These are phyloP conservation scores for Nicotiana tabacum DNA, from an alignment of 257 asterid genomes.

Conservation along the genomic window DNA sequence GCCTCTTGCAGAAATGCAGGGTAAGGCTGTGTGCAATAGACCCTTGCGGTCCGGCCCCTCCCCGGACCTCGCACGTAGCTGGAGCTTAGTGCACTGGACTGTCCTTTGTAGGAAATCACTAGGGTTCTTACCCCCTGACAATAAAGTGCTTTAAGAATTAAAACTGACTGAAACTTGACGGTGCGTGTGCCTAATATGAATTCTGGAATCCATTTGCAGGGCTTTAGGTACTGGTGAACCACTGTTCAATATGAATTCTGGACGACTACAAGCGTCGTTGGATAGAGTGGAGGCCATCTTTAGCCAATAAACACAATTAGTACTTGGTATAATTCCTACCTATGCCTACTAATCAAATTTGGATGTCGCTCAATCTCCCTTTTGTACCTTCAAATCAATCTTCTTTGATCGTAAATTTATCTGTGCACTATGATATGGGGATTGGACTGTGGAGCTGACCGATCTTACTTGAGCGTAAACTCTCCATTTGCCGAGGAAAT, in stretches of 20 bases:
- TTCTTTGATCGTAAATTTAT: background rate
- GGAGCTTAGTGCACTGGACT: too few species aligned
- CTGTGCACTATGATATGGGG: background rate
- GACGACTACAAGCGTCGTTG: conserved; percentile 80
- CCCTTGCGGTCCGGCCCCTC: too few species aligned
- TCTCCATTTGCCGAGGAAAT: background rate
- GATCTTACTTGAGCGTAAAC: background rate
- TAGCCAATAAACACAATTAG: conserved; percentile 30
- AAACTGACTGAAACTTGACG: background rate
- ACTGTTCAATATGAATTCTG: conserved; percentile 85
- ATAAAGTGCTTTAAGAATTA: background rate
- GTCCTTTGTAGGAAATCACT: background rate
- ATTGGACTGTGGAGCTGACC: background rate
- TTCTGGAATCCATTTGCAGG: conserved; percentile 33
- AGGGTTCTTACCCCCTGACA: background rate
- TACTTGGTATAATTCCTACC: conserved; percentile 20
- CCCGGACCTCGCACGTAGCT: too few species aligned
- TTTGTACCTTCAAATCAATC: background rate
- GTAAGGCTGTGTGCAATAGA: too few species aligned
- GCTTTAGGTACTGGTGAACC: conserved; percentile 78
- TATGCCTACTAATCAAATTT: background rate
- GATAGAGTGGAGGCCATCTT: conserved; percentile 91
- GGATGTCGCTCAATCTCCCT: background rate
- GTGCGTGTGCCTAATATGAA: background rate
- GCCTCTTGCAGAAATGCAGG: too few species aligned